Evolutionary conservation across 495 filamentous ascomycete genomes (phyloP), one percentile per base, ranked within the genome.

Genomic region (Elasticomyces elasticus): DNA sequence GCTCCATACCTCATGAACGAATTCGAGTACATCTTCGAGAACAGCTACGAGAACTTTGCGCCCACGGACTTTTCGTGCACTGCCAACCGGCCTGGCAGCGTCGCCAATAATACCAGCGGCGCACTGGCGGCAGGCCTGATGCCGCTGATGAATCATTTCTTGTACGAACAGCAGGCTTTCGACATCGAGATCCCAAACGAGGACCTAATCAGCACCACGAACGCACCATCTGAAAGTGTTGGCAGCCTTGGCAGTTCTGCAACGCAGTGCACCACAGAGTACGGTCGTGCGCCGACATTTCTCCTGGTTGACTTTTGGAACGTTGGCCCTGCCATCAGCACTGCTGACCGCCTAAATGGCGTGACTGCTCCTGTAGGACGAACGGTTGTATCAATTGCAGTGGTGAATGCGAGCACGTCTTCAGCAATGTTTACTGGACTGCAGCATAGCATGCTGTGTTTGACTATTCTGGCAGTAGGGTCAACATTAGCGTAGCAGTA

Each of bases 1-100:
- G 63, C 59, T 31, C 65, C 69, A 12, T 70, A 66, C 56, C 63
- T 72, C 27, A 55, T 72, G 59, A 56, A 70, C 58, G 66, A 71
- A 50, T 71, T 67, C 50, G 62, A 54, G 23, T 67, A 61, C 62
- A 56, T 72, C 42, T 72, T 70, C 60, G 69, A 72, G 51, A 70
- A 65, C 48, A 33, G 45, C 45, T 72, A 65, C 62, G 58, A 69
- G 23, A 67, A 59, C 50, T 58, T 54, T 11, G 26, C 31, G 5
- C 61, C 64, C 7, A 46, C 58, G 6, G 52, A 63, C 51, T 70
- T 64, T 62, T 50, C 51, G 25, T 71, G 69, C 55, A 52, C 35
- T n/a, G 56, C 65, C 15, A 45, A 61, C 47, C 54, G 69, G 5
- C 69, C 69, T 2, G 51, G 62, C 11, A 28, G 52, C 13, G 49